Conservation (phyloP, 148 eudicot genomes). For the Hydrangea macrophylla region DNA sequence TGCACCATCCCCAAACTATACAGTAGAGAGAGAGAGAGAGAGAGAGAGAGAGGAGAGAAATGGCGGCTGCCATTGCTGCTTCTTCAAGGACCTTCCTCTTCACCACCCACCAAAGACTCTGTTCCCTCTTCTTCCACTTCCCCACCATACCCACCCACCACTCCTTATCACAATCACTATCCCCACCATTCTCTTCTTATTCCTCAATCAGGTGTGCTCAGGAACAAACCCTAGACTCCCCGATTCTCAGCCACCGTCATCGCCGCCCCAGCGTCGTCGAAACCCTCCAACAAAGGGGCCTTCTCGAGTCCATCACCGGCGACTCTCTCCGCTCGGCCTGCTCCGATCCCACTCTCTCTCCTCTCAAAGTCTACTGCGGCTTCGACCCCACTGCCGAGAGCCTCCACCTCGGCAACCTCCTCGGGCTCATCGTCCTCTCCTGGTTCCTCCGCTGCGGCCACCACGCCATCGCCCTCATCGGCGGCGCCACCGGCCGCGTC, state of each 20-base stretch:
- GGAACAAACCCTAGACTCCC: conserved; percentile 3
- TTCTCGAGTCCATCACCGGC: conserved; percentile 67
- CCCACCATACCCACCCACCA: background rate
- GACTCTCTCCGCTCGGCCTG: conserved; percentile 44
- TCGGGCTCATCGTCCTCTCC: conserved; percentile 73
- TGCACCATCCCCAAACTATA: too few relatives aligned
- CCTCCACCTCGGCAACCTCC: conserved; percentile 77
- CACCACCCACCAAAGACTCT: background rate
- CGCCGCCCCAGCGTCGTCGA: conserved; percentile 47
- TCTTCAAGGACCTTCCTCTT: background rate
- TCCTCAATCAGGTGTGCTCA: background rate
- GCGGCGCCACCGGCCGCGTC: conserved; percentile 88
- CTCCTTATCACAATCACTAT: background rate
- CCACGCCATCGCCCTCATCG: conserved; percentile 59
- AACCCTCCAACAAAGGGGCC: conserved; percentile 64
- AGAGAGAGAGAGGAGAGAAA: background rate
- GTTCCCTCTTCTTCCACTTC: background rate
- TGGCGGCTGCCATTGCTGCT: background rate
- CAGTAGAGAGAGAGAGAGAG: too few relatives aligned
- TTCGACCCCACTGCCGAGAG: conserved; percentile 93
- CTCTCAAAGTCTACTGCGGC: conserved; percentile 70
- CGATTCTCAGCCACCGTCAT: background rate
- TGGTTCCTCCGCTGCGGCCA: conserved; percentile 92
- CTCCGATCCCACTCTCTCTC: conserved; percentile 29
- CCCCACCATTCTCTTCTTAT: background rate